Base-by-base conservation (phyloP, 2,329 filamentous ascomycete species). In the Paracoccidioides lutzii region DNA sequence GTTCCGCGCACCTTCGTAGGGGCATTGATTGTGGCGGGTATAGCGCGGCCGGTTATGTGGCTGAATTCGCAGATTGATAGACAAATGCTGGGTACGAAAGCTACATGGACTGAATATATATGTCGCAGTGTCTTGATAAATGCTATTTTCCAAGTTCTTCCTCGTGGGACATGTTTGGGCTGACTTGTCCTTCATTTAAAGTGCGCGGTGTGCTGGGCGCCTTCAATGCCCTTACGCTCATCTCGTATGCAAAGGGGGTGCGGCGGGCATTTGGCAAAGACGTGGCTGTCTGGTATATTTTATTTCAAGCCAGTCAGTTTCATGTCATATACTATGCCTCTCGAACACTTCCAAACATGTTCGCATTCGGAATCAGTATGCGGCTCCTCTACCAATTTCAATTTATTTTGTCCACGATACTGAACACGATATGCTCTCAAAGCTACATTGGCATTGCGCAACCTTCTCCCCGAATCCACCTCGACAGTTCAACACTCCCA, bases 291-390 rank as follows among this genome's bases (percentile, higher is more conserved):
- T 97, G 91, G 90, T 98, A 87, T 74, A 72, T 85, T 3, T 59
- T 88, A 42, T 77, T 97, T 54, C 85, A 90, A 66, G 81, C 81
- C 1, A 85, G 83, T 69, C 91, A 97, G 70, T 98, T 98, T 66
- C 93, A 98, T 72, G 74, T 95, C 59, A 78, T 93, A 59, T 98
- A 89, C 71, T 98, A 98, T 74, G 85, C 90, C 12, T 93, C 90
- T 14, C 80, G 93, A 58, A 93, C 90, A 2, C 74, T 98, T 61
- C 93, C 93, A 1, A 98, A 98, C 69, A 95, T 94, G 86, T 95
- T 96, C 72, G 90, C 93, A 22, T 93, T 97, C 73, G 81, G 83
- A 8, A 73, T 96, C 57, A 88, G 85, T 91, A 76, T 71, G 84
- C 77, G 40, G 30, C 51, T 49, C 30, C 46, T n/a, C n/a, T n/a